Percentiles rank a stretch among this genome's conserved stretches.
Conservation (phyloP, 768 basidiomycete species). For the Rhizopogon rudus region DNA sequence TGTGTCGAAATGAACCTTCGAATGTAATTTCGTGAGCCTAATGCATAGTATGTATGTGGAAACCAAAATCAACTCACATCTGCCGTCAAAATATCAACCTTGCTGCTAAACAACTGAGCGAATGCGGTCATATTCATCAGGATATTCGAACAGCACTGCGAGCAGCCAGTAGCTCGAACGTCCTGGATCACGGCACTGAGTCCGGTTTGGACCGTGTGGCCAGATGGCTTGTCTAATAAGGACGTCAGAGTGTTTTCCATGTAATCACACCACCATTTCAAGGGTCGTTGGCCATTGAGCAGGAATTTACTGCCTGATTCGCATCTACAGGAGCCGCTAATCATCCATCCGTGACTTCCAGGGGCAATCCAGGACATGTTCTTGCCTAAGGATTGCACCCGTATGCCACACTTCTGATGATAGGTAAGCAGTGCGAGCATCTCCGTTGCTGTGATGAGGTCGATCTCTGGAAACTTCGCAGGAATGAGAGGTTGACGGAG, state of each 20-base stretch:
- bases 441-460: slow-evolving; percentile 15
- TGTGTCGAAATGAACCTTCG: slow-evolving; percentile 9
- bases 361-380: slow-evolving; percentile 4
- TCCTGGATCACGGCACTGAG: not conserved
- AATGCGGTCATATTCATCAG: not conserved
- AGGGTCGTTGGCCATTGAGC: not conserved
- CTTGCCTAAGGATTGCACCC: not conserved
- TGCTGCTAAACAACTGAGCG: not conserved
- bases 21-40: not conserved
- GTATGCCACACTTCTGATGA: slow-evolving; percentile 4
- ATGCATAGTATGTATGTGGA: too few species aligned
- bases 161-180: not conserved
- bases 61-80: not conserved
- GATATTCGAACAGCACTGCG: not conserved
- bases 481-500: slow-evolving; percentile 16
- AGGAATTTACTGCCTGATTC: not conserved
- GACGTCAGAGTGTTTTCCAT: slow-evolving; percentile 1
- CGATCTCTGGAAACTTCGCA: slow-evolving; percentile 14
- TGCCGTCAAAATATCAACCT: not conserved
- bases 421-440: slow-evolving; percentile 13
- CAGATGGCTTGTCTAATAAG: slow-evolving; percentile 3
- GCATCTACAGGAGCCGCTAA: not conserved
- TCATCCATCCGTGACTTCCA: not conserved
- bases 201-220: not conserved
- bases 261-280: slow-evolving; percentile 7